Base-by-base conservation (phyloP, 2,329 filamentous ascomycete genomes). In the Hymenoscyphus repandus region DNA sequence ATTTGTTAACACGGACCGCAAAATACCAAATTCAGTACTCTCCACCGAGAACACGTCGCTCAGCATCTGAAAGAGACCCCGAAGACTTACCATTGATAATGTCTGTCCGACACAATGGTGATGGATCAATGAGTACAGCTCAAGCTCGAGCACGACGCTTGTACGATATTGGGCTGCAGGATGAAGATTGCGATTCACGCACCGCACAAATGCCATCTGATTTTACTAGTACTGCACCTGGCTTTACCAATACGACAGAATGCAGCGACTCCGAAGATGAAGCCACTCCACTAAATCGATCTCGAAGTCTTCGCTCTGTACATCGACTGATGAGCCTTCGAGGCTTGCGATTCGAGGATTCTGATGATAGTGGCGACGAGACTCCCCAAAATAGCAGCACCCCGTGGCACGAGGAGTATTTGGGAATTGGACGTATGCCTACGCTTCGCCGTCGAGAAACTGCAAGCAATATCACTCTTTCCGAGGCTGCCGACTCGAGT, bases 1-100 rank as follows among this genome's bases (percentile, higher is more conserved):
- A 93, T 53, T 72, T 93, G 1, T 70, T 93, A 39, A 79, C 75
- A 17, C 78, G 85, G 51, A 93, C 89, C 10, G 79, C 86, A 6
- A 78, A 83, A 53, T 92, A 92, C 65, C 81, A 88, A 58, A 84
- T 92, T 22, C 80, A 85, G 59, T 89, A 86, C 37, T 64, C 63
- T 9, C 61, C 63, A 12, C 43, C 62, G 2, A 54, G 51, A 45
- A 38, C 49, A 7, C 55, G 58, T 49, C 54, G 52, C 20, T 55
- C 55, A 33, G 44, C 33, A n/a, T 47, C 54, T 18, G 62, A 67
- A 38, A 62, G 61, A 45, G 61, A 38, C 20, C 32, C 63, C 18
- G 55, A 58, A 33, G 65, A 67, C 33, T 59, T 63, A 56, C 55
- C 65, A 20, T 60, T 73, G 17, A 73, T 79, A 45, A 61, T 79